phyloP scores from a whole-genome alignment of 768 basidiomycete genomes.

The Fibroporia radiculosa region DNA sequence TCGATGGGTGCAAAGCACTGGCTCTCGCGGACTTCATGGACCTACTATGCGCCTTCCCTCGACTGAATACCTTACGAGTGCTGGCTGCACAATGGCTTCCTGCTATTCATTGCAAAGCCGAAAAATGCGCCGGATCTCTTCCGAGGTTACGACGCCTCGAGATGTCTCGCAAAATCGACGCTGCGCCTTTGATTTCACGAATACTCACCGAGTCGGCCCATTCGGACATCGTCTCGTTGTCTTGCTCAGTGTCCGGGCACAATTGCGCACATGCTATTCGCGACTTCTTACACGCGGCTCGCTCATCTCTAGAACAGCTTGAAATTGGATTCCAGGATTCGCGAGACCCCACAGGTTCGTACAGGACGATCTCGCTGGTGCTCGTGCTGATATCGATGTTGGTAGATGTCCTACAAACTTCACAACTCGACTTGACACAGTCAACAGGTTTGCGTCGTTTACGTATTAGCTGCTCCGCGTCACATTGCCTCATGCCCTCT shows the following conservation, averaged over 20 bases:
- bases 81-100: slow-evolving; percentile 14
- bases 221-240: slow-evolving; percentile 5
- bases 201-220: slow-evolving; percentile 5
- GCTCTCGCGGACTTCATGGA: slow-evolving; percentile 11
- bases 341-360: slow-evolving; percentile 14
- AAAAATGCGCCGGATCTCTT: neutral
- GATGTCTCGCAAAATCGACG: slow-evolving; percentile 12
- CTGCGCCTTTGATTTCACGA: slow-evolving; percentile 13
- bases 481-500: slow-evolving; percentile 6
- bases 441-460: slow-evolving; percentile 9
- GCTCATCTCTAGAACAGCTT: slow-evolving; percentile 9
- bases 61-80: slow-evolving; percentile 5
- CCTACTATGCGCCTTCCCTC: slow-evolving; percentile 6
- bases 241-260: slow-evolving; percentile 9
- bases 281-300: slow-evolving; percentile 7
- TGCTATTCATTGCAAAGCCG: neutral
- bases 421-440: slow-evolving; percentile 7
- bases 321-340: slow-evolving; percentile 15
- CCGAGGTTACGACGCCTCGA: slow-evolving; percentile 6
- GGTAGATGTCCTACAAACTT: slow-evolving; percentile 11
- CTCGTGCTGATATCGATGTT: neutral
- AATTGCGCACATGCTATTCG: slow-evolving; percentile 11
- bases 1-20: slow-evolving; percentile 11
- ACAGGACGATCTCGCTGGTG: neutral
- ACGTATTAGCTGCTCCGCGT: slow-evolving; percentile 9